Evolutionary conservation across 2,329 filamentous ascomycete genomes (phyloP).

Genomic region (Purpureocillium lavendulum): DNA sequence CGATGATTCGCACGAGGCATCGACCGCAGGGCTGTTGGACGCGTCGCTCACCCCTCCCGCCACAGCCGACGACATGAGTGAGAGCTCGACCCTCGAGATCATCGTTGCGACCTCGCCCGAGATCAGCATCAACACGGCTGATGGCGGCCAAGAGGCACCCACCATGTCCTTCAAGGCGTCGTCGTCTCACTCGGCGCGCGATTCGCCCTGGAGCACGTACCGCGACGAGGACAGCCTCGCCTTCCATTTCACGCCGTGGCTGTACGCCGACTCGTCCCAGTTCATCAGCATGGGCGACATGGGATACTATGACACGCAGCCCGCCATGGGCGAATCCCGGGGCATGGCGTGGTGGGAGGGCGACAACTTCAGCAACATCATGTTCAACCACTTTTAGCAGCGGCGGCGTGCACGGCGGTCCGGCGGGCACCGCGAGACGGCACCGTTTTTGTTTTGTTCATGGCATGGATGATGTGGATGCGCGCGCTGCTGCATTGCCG

Average conservation of each 20-base stretch:
- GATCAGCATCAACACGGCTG: constrained; percentile 40
- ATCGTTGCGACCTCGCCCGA: constrained; percentile 43
- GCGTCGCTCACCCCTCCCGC: constrained; percentile 27
- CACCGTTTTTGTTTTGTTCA: too few species aligned
- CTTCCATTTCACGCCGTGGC: constrained; percentile 32
- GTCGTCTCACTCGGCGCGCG: constrained; percentile 10
- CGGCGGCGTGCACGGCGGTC: too few species aligned
- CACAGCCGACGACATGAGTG: constrained; percentile 21
- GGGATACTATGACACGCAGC: constrained; percentile 20
- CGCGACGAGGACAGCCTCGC: constrained; percentile 27
- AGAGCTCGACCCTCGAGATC: constrained; percentile 35
- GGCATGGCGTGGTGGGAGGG: constrained; percentile 31
- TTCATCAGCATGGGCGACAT: constrained; percentile 28
- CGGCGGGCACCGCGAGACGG: too few species aligned
- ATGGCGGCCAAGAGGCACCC: constrained; percentile 41
- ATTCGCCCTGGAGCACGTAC: constrained; percentile 13
- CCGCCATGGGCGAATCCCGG: constrained; percentile 12
- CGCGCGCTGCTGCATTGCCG: too few species aligned
- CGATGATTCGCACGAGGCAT: constrained; percentile 24
- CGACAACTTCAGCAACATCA: constrained; percentile 27
- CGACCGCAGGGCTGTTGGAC: constrained; percentile 31
- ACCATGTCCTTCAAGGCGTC: constrained; percentile 26
- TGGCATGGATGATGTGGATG: too few species aligned
- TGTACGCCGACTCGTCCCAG: constrained; percentile 32
- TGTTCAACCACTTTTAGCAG: constrained; percentile 29